Evolutionary conservation across 192 early-diverging fungal species (phyloP).

Genomic region (Rhizophagus clarus): DNA sequence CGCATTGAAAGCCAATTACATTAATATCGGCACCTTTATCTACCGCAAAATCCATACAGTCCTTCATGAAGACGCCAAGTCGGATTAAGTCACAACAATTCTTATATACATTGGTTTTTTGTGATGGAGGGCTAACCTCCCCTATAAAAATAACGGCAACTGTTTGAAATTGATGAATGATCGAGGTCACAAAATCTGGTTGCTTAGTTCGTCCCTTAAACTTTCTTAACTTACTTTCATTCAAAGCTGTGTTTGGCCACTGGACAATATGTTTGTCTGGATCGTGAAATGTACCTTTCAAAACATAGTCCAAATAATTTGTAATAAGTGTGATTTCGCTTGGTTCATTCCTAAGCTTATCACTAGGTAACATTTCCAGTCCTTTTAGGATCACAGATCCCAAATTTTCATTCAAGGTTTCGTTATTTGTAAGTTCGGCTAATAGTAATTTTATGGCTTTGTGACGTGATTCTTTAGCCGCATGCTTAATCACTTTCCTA

Average conservation of each 20-base stretch:
- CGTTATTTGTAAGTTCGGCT: slow-evolving; percentile 4
- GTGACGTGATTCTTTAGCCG: background rate
- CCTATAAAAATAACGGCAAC: background rate
- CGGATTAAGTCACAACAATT: too few relatives aligned
- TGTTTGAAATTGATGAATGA: slow-evolving; percentile 21
- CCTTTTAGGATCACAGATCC: slow-evolving; percentile 12
- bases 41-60: background rate
- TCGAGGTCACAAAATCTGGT: slow-evolving; percentile 16
- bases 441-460: slow-evolving; percentile 6
- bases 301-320: slow-evolving; percentile 17
- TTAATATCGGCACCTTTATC: slow-evolving; percentile 25
- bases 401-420: slow-evolving; percentile 20
- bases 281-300: slow-evolving; percentile 18
- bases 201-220: background rate
- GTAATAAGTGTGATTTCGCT: slow-evolving; percentile 26
- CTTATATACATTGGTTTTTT: too few relatives aligned
- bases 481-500: slow-evolving; percentile 10
- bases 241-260: slow-evolving; percentile 24
- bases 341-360: slow-evolving; percentile 21
- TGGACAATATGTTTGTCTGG: slow-evolving; percentile 22
- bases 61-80: slow-evolving; percentile 22
- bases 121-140: too few relatives aligned
- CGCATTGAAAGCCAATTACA: slow-evolving; percentile 3
- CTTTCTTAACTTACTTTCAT: slow-evolving; percentile 29
- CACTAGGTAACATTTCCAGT: background rate